Percentiles rank a stretch among this genome's conserved stretches.
Conservation (phyloP, 371 early-diverging fungal species). For the Mortierella sp. region DNA sequence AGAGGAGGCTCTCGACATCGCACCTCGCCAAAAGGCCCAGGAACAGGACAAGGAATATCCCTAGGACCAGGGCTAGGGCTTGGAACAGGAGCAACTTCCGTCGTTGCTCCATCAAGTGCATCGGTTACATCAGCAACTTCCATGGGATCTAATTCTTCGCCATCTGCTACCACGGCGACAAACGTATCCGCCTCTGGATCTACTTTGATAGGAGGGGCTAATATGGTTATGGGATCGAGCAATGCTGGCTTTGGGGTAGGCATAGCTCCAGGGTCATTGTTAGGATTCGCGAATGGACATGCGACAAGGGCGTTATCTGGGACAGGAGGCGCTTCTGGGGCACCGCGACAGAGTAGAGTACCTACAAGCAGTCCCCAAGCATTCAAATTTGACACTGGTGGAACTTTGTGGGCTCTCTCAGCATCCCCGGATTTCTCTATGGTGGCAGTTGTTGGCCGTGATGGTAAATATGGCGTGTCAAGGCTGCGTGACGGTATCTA, state of each 20-base stretch:
- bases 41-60: neutral
- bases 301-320: neutral
- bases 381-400: conserved; percentile 59
- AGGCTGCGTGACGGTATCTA: neutral
- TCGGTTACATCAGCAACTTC: neutral
- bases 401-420: conserved; percentile 73
- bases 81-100: conserved; percentile 3
- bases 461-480: conserved; percentile 63
- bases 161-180: neutral
- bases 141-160: neutral
- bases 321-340: neutral
- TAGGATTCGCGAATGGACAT: conserved; percentile 9
- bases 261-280: neutral
- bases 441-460: conserved; percentile 81
- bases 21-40: conserved; percentile 31
- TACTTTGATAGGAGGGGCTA: conserved; percentile 9
- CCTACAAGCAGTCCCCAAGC: conserved; percentile 1
- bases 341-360: neutral
- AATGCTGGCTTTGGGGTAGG: neutral
- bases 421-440: conserved; percentile 73
- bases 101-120: neutral
- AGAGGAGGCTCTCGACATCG: conserved; percentile 25
- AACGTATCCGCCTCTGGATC: neutral
- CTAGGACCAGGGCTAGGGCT: conserved; percentile 3
- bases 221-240: neutral